Evolutionary conservation across 208 protist species (phyloP).

Genomic region (Leishmania martiniquensis): DNA sequence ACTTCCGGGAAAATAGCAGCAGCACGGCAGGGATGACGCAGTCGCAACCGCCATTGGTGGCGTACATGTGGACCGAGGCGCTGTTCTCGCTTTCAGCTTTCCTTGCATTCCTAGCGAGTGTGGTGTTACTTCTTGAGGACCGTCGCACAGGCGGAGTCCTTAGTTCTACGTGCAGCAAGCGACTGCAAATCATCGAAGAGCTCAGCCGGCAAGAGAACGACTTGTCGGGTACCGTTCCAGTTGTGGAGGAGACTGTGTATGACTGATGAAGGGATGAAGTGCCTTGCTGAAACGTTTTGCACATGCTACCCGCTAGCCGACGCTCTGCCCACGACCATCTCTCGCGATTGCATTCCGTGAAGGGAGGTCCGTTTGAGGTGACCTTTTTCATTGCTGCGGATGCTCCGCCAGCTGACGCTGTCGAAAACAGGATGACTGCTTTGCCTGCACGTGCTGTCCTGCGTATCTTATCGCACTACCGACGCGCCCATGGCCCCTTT

Average conservation of each 20-base stretch:
- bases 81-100: conserved; percentile 54
- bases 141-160: conserved; percentile 51
- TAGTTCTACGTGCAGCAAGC: conserved; percentile 38
- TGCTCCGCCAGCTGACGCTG: neutral
- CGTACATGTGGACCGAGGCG: conserved; percentile 63
- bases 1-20: conserved; percentile 22
- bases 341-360: neutral
- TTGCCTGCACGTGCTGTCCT: neutral
- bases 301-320: conserved; percentile 4
- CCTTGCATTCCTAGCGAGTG: conserved; percentile 45
- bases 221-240: conserved; percentile 25
- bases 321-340: neutral
- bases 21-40: conserved; percentile 7
- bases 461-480: neutral
- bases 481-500: neutral
- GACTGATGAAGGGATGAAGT: conserved; percentile 9
- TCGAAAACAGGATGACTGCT: neutral
- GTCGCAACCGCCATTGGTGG: conserved; percentile 53
- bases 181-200: conserved; percentile 40
- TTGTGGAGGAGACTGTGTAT: conserved; percentile 19
- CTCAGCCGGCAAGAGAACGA: conserved; percentile 22
- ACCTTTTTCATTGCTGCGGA: neutral
- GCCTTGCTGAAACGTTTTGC: conserved; percentile 1
- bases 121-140: conserved; percentile 62
- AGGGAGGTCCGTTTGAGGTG: neutral